Conservation (phyloP, 2,329 filamentous ascomycete genomes). For the Ampelomyces quisqualis region DNA sequence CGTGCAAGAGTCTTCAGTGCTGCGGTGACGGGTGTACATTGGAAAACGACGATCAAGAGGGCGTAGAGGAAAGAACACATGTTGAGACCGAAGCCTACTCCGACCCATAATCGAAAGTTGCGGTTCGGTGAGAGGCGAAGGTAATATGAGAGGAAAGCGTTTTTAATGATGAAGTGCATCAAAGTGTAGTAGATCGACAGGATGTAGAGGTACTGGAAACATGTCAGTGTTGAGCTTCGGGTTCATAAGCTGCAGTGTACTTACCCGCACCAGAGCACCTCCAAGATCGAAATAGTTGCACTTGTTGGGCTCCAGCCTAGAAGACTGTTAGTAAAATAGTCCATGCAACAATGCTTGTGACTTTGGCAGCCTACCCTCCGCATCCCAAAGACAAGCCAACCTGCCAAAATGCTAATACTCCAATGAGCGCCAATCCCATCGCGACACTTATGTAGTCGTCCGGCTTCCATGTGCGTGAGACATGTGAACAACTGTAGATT, state of each 20-base stretch:
- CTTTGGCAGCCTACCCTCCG: background rate
- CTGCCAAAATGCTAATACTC: background rate
- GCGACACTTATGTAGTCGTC: background rate
- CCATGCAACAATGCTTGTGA: background rate
- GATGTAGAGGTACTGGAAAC: constrained; percentile 24
- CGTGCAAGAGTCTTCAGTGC: constrained; percentile 26
- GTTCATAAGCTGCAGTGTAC: background rate
- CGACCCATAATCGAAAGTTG: constrained; percentile 25
- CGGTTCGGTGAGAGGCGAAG: constrained; percentile 29
- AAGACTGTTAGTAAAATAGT: background rate
- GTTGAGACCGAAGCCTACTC: constrained; percentile 30
- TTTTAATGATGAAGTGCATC: constrained; percentile 38
- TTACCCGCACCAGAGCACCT: background rate
- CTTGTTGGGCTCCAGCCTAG: background rate
- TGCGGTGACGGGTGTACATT: constrained; percentile 37
- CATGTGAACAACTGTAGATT: background rate
- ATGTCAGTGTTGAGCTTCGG: background rate
- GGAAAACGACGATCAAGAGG: constrained; percentile 29
- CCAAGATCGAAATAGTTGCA: constrained; percentile 2
- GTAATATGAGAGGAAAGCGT: constrained; percentile 40
- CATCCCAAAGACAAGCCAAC: background rate
- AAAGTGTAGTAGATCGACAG: constrained; percentile 37
- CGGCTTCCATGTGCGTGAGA: background rate
- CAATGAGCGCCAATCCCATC: background rate
- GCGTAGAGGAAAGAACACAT: constrained; percentile 25